Evolutionary conservation across 2,329 filamentous ascomycete genomes (phyloP), one percentile per base, ranked within the genome.

Genomic region (Onygenales sp.): DNA sequence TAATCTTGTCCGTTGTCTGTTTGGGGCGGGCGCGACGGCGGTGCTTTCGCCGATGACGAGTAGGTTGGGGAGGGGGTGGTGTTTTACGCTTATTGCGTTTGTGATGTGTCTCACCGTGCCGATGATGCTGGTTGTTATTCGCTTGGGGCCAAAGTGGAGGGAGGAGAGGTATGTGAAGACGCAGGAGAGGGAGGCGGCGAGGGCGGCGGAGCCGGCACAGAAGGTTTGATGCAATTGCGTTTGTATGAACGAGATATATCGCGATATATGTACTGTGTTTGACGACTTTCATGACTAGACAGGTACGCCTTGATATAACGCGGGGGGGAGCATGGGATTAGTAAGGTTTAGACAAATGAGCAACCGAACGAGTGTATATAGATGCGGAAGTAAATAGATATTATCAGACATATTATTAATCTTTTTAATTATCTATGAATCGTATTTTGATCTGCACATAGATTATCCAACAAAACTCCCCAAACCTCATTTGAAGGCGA

Each of bases 1-100:
- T 32, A 82, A 81, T 57, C 67, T 82, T 2, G 74, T 74, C 0
- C 63, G 78, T 34, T 82, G 78, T 55, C 57, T 80, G 2, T 68
- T 79, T 36, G 78, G 74, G 0, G 79, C 79, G 0, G 77, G 72
- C 0, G 76, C 75, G 0, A 79, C 77, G 6, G 71, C 71, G 4
- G 67, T 64, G 0, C 68, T 74, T 17, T 58, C 63, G 11, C 71
- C 70, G 0, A 70, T 74, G 68, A 61, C 58, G 7, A 54, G 65
- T 10, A 63, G 60, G 0, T 67, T 75, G 59, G 72, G 71, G 0
- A 62, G 63, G 37, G 71, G 71, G 0, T 74, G 70, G 71, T 65
- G 70, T 1, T 74, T 69, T 54, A 74, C 70, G 0, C 61, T 69
- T 1, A 54, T 74, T 27, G 65, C 63, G 4, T 59, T 67, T 37